These are phyloP conservation scores for Thyridium curvatum DNA, from an alignment of 2,329 filamentous ascomycete species.

Conservation along the genomic window DNA sequence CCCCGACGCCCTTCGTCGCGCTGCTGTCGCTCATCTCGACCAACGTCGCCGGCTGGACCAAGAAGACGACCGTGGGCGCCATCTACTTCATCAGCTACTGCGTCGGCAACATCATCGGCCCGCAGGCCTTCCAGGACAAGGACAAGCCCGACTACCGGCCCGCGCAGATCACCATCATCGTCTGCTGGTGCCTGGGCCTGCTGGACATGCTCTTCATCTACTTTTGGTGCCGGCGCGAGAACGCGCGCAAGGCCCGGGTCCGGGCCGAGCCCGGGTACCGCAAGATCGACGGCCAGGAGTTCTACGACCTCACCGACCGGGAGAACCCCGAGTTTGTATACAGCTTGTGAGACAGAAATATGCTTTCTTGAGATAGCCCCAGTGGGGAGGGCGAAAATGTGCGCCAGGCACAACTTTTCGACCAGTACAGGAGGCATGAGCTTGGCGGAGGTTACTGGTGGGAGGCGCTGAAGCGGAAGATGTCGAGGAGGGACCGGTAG, in stretches of 20 bases:
- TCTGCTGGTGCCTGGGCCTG: constrained; percentile 48
- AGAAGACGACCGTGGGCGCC: constrained; percentile 52
- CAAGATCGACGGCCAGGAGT: constrained; percentile 62
- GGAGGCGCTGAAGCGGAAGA: too few relatives aligned
- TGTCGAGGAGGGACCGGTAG: too few relatives aligned
- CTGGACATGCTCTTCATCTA: constrained; percentile 55
- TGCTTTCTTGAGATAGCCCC: too few relatives aligned
- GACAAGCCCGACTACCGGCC: constrained; percentile 55
- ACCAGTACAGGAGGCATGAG: too few relatives aligned
- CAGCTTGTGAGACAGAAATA: too few relatives aligned
- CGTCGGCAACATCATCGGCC: constrained; percentile 46
- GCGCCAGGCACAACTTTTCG: too few relatives aligned
- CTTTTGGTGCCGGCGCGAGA: constrained; percentile 53
- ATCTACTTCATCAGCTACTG: constrained; percentile 46
- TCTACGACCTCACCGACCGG: constrained; percentile 57
- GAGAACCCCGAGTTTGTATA: constrained; percentile 63
- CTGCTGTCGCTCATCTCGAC: constrained; percentile 56
- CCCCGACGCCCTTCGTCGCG: constrained; percentile 56
- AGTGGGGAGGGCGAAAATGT: too few relatives aligned
- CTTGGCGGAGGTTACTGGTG: too few relatives aligned
- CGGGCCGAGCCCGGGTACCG: constrained; percentile 48
- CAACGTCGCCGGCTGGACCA: constrained; percentile 52
- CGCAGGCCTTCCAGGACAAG: constrained; percentile 48
- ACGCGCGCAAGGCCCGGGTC: constrained; percentile 48
- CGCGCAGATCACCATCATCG: constrained; percentile 57